A percentile compares a stretch with the other conserved stretches of the same genome.
Evolutionary conservation across 2,329 filamentous ascomycete genomes (phyloP).

Genomic region (Domatiomyces catenatus): DNA sequence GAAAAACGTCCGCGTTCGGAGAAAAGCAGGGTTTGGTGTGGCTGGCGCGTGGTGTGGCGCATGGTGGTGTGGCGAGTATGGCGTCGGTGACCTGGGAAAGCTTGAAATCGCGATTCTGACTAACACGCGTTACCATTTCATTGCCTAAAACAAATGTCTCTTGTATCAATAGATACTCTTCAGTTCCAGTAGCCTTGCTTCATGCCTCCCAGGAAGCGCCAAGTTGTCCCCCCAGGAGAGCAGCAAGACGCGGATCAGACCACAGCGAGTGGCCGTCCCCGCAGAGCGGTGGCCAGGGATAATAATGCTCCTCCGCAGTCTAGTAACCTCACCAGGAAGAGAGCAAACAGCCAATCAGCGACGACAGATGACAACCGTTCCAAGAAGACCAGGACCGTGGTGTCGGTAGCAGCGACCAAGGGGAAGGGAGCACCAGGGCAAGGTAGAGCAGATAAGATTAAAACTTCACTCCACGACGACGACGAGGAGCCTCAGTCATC

Average conservation of each 20-base stretch:
- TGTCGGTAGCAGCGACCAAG: neutral
- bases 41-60: too few species aligned
- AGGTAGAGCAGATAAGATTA: neutral
- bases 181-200: neutral
- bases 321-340: neutral
- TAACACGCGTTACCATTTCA: neutral
- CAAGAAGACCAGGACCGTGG: neutral
- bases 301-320: neutral
- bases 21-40: too few species aligned
- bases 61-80: too few species aligned
- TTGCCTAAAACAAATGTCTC: neutral
- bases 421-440: neutral
- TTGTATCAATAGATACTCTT: neutral
- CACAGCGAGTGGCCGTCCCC: neutral
- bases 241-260: neutral
- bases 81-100: too few species aligned
- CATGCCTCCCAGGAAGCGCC: conserved; percentile 10
- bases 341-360: neutral
- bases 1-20: too few species aligned
- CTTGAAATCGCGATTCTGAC: neutral
- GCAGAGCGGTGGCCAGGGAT: neutral
- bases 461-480: neutral
- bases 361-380: neutral
- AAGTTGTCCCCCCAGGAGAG: conserved; percentile 1
- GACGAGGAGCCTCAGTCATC: neutral